Evolutionary conservation across 176 grass and related monocot genomes (phyloP).

Genomic region (Hordeum vulgare): MorexV3_pseudomolecules_assembly NC_058524.1:583828608-583829107

Average conservation of each 20-base stretch:
- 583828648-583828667: conserved; percentile 67
- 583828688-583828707: conserved; percentile 4
- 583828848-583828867: conserved; percentile 43
- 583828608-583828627: conserved; percentile 56
- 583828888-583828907: conserved; percentile 34
- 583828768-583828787: conserved; percentile 65
- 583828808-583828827: conserved; percentile 82
- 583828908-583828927: conserved; percentile 14
- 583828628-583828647: conserved; percentile 92
- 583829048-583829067: conserved; percentile 23
- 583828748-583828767: background rate
- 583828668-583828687: conserved; percentile 88
- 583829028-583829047: conserved; percentile 54
- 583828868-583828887: conserved; percentile 32
- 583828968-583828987: conserved; percentile 52
- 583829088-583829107: conserved; percentile 34
- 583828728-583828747: background rate
- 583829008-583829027: conserved; percentile 37
- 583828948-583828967: conserved; percentile 15
- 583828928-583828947: conserved; percentile 11
- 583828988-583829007: conserved; percentile 28
- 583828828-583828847: conserved; percentile 58
- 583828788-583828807: conserved; percentile 95
- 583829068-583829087: conserved; percentile 7
- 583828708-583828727: background rate